Base-by-base conservation (phyloP, 768 basidiomycete genomes). In the Lactarius pseudohatsudake region DNA sequence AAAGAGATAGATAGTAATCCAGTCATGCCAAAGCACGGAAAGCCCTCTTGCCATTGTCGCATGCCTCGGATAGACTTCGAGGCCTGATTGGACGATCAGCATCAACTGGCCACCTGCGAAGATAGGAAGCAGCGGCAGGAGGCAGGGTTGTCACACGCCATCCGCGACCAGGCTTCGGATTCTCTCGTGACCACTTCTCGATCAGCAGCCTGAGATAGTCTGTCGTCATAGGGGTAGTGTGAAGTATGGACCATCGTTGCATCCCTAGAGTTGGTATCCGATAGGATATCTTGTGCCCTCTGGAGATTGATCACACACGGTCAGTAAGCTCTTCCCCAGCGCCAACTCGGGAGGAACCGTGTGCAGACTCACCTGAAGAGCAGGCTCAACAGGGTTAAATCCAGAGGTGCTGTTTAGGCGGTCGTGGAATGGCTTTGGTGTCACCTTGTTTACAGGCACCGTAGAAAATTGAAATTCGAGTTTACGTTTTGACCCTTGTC, bases 1-100 rank as follows among this genome's bases (percentile, higher is more conserved):
- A 43, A 67, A 67, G 50, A 67, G 53, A 64, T 67, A 67, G 58
- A 67, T 67, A 32, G 66, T 67, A 41, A 67, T 60, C 66, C 66
- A 67, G 53, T 67, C 66, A n/a, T 32, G 66, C 66, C 53, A 67
- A 59, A 7, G 58, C 57, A 50, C 62, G 62, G 32, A 64, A 67
- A 13, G 66, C 66, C 62, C 41, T 64, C 62, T 34, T 64, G 56
- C 66, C 66, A 20, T 59, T 60, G 53, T 67, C 66, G 59, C 62
- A 28, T 40, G 62, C 62, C 38, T 67, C 66, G 36, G 66, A 67
- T 40, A 67, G 34, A 57, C 66, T 67, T 36, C 66, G 62, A 28
- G 26, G 34, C 34, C 66, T 67, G 58, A 64, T 67, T 64, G 66
- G 66, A 36, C 62, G 62, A 67, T 67, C 66, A 26, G 43, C 41